Base-by-base conservation (phyloP, 345 rosid genomes). In the Barbarea vulgaris region DNA sequence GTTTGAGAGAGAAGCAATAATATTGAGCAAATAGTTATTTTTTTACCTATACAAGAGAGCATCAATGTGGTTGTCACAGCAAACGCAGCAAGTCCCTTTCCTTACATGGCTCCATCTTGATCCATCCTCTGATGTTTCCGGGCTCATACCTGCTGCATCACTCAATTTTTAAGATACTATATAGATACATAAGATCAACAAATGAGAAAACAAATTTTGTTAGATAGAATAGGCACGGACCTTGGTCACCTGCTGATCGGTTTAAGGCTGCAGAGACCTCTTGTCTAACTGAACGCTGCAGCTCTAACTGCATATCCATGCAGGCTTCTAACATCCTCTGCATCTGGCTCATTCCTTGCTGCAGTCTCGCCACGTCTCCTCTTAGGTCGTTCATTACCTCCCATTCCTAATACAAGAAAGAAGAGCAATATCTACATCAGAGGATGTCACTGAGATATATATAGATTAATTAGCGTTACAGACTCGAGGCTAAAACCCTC, bases 241-340 rank as follows among this genome's bases (percentile, higher is more conserved):
- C 98, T 89, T 81, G 84, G 79, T 84, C 96, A 48, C 87, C 85
- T 34, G 81, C 67, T 44, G 89, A 84, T 67, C 97, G 87, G 79
- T 96, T 96, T 64, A 96, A 87, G 54, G 97, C 98, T 22, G 98
- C 99, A 57, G 99, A 93, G 17, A 96, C 98, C 80, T 93, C 99
- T 83, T 96, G 99, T 76, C 97, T 87, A 22, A 96, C 99, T 6
- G 99, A 92, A 59, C 98, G 93, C 80, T 96, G 99, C 75, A 96
- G 77, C 88, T 93, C 99, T 42, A 96, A 85, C 55, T 96, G 99
- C 99, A 96, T 96, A 80, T 96, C 97, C 98, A 96, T 93, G 85
- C 98, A 90, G 73, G 98, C 93, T 73, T 96, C 99, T 55, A 96
- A 75, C 96, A 89, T 93, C 79, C 97, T 89, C 85, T 96, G 99